These are phyloP conservation scores for Podospora pseudopauciseta DNA, from an alignment of 495 filamentous ascomycete species.

Conservation along the genomic window DNA sequence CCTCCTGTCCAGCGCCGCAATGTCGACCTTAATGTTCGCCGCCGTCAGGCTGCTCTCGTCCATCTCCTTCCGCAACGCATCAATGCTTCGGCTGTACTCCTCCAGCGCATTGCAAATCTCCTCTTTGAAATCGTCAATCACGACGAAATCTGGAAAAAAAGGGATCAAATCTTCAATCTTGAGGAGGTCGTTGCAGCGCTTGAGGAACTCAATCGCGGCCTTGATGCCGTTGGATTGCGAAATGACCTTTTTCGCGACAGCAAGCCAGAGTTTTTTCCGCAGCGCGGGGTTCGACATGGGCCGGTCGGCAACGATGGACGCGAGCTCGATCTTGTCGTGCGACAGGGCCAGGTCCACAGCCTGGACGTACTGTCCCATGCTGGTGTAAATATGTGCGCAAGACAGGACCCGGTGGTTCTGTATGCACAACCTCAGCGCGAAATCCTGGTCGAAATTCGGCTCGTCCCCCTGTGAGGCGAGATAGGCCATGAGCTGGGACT, in stretches of 20 bases:
- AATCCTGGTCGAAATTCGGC: constrained; percentile 90
- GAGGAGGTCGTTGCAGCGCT: constrained; percentile 75
- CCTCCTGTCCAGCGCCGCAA: constrained; percentile 73
- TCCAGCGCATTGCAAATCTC: constrained; percentile 94
- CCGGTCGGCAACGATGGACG: constrained; percentile 82
- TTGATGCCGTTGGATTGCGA: constrained; percentile 84
- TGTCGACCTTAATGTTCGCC: constrained; percentile 81
- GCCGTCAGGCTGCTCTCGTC: constrained; percentile 86
- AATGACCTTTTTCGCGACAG: constrained; percentile 90
- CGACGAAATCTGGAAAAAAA: constrained; percentile 98
- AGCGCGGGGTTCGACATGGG: constrained; percentile 73
- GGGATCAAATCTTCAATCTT: constrained; percentile 96
- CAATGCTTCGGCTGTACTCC: constrained; percentile 85
- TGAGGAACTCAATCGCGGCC: constrained; percentile 89
- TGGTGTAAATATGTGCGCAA: constrained; percentile 92
- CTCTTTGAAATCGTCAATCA: constrained; percentile 98
- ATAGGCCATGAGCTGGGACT: constrained; percentile 80
- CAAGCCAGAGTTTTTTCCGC: constrained; percentile 91
- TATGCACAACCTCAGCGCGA: constrained; percentile 92
- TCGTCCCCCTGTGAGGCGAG: constrained; percentile 67
- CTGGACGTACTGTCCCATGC: constrained; percentile 87
- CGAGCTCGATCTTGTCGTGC: constrained; percentile 84
- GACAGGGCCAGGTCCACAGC: constrained; percentile 89
- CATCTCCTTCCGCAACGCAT: constrained; percentile 89
- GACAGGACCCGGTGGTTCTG: constrained; percentile 87